phyloP scores from a whole-genome alignment of 192 early-diverging fungal genomes.

The Coemansia sp. region DNA sequence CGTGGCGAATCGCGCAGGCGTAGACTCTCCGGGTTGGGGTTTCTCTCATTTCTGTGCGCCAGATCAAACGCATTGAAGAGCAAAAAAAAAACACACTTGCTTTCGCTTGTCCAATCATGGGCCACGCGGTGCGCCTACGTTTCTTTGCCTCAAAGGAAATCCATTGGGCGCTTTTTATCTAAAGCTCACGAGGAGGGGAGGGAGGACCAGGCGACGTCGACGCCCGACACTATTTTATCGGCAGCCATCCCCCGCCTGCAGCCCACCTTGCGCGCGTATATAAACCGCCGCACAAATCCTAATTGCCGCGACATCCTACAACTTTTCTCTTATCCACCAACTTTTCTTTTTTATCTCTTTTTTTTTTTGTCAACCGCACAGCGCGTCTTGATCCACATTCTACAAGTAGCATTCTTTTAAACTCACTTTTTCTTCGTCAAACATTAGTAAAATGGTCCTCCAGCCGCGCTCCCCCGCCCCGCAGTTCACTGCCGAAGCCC shows the following conservation, averaged over 20 bases:
- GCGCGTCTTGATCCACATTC: too few relatives aligned
- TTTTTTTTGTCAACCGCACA: neutral
- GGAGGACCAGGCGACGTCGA: too few relatives aligned
- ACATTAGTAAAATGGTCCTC: conserved; percentile 55
- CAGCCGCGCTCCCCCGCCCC: conserved; percentile 57
- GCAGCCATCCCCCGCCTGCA: too few relatives aligned
- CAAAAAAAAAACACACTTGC: neutral
- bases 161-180: too few relatives aligned
- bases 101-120: neutral
- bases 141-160: too few relatives aligned
- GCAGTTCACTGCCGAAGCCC: conserved; percentile 62
- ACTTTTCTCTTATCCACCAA: neutral
- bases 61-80: neutral
- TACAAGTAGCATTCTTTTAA: neutral
- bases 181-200: too few relatives aligned
- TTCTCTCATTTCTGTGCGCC: too few relatives aligned
- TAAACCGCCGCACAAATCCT: neutral
- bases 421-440: neutral
- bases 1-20: too few relatives aligned
- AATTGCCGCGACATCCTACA: neutral
- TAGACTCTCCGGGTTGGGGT: too few relatives aligned
- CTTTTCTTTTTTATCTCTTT: neutral
- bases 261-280: neutral
- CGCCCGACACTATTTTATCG: too few relatives aligned
- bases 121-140: too few relatives aligned